A percentile compares a stretch with the other conserved stretches of the same genome.
Conservation (phyloP, 768 basidiomycete genomes). For the Asterophora parasitica region DNA sequence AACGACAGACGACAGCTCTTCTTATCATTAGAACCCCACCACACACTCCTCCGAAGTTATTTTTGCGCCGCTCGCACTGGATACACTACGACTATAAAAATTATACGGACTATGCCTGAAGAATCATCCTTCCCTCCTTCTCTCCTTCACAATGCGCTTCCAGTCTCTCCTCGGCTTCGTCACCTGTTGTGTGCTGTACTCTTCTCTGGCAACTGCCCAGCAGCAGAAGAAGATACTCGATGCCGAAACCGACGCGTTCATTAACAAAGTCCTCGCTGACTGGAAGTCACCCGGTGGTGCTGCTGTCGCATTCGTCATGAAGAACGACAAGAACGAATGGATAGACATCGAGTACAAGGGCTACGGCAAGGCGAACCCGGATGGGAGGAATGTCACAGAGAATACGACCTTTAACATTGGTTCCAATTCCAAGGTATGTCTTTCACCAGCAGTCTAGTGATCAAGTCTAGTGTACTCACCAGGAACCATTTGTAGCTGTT, state of each 20-base stretch:
- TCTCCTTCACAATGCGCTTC: neutral
- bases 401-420: slow-evolving; percentile 6
- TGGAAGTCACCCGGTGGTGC: too few relatives aligned
- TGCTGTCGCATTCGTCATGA: slow-evolving; percentile 23
- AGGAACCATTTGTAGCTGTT: slow-evolving; percentile 20
- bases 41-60: too few relatives aligned
- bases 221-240: slow-evolving; percentile 14
- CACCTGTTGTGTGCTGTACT: neutral
- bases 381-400: slow-evolving; percentile 8
- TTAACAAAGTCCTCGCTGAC: too few relatives aligned
- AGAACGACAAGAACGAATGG: slow-evolving; percentile 21
- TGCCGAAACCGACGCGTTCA: too few relatives aligned
- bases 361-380: neutral
- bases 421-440: slow-evolving; percentile 9
- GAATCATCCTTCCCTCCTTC: too few relatives aligned
- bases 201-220: neutral
- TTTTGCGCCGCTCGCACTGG: too few relatives aligned
- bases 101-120: too few relatives aligned
- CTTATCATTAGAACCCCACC: too few relatives aligned
- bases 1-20: too few relatives aligned
- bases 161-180: neutral
- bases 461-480: slow-evolving; percentile 4
- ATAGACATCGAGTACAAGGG: slow-evolving; percentile 4
- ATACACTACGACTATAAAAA: too few relatives aligned
- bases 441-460: neutral